Evolutionary conservation across 2,329 filamentous ascomycete species (phyloP).

Genomic region (Dactylellina cionopaga): DNA sequence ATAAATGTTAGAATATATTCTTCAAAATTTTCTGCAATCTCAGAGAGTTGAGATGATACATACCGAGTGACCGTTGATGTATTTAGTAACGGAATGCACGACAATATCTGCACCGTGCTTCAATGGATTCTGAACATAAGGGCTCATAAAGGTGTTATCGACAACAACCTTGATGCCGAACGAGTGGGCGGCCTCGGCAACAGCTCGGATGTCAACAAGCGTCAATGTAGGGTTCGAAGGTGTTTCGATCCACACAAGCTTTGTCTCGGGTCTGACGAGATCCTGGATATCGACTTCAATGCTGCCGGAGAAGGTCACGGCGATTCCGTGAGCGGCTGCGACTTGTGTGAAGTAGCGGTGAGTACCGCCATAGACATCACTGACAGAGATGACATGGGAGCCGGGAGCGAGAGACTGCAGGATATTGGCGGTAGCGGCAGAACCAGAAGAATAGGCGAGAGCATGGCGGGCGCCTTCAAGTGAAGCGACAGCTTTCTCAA

Average conservation of each 20-base stretch:
- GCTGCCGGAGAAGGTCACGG: constrained; percentile 91
- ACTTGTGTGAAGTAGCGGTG: constrained; percentile 99
- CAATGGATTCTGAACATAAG: constrained; percentile 95
- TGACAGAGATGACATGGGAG: constrained; percentile 94
- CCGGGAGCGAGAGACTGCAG: constrained; percentile 90
- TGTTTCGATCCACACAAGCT: constrained; percentile 95
- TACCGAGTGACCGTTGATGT: constrained; percentile 91
- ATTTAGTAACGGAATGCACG: constrained; percentile 97
- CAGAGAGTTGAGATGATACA: constrained; percentile 45
- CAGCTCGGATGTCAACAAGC: constrained; percentile 89
- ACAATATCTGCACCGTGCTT: constrained; percentile 96
- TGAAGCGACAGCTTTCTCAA: constrained; percentile 88
- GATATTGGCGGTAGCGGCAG: constrained; percentile 90
- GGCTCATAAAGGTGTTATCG: constrained; percentile 97
- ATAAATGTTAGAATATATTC: constrained; percentile 5
- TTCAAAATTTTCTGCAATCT: constrained; percentile 46
- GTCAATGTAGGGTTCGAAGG: constrained; percentile 94
- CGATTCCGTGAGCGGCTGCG: constrained; percentile 89
- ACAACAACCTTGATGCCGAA: constrained; percentile 96
- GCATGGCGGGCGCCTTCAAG: constrained; percentile 93
- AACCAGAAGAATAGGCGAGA: constrained; percentile 92
- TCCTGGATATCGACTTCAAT: constrained; percentile 87
- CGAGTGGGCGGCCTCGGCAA: constrained; percentile 82
- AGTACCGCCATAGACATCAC: constrained; percentile 96
- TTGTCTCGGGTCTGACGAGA: constrained; percentile 87